Evolutionary conservation across 1,284 basidiomycete species (phyloP), one percentile per base, ranked within the genome.

Genomic region (Ganoderma sinense): DNA sequence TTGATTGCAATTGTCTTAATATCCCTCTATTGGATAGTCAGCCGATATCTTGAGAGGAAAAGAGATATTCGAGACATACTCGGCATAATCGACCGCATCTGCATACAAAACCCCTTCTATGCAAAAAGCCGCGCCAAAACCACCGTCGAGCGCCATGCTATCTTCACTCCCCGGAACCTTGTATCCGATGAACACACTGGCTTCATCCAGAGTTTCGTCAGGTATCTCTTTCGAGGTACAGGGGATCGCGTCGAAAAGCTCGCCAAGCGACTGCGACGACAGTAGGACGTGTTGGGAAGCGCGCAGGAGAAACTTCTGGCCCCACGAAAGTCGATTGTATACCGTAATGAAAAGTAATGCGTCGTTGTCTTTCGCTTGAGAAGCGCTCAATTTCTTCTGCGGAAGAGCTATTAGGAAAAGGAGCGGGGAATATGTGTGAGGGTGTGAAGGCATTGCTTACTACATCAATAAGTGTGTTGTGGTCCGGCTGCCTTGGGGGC

Each of bases 191-290:
- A 84, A 72, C 11, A 75, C 72, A 18, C 79, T 84, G 1, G 82
- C 74, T n/a, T 77, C 76, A 40, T 80, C 76, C 13, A 78, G 60
- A 23, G 75, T 69, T 71, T 89, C 86, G 31, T 76, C 73, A 0
- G 86, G 85, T 29, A 89, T 79, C 61, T 89, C 87, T 65, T 88
- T 88, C 2, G 88, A 89, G 11, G 83, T 76, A 75, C 94, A 95
- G 16, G 89, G 87, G 36, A 95, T 86, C n/a, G 81, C 79, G 6
- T 85, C 80, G 67, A 86, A 86, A 13, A 95, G 77, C 72, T 94
- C 90, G n/a, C 84, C 85, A 1, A 95, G 84, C 0, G 88, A 92
- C 74, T 94, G 91, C 0, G 88, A 90, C n/a, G 91, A 89, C 11
- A 91, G 77, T 7, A 93, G 76, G 18, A 85, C 86, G 76, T 94